These are phyloP conservation scores for Saccharomycopsis sp. DNA, from an alignment of 805 yeast genomes.

Conservation along the genomic window DNA sequence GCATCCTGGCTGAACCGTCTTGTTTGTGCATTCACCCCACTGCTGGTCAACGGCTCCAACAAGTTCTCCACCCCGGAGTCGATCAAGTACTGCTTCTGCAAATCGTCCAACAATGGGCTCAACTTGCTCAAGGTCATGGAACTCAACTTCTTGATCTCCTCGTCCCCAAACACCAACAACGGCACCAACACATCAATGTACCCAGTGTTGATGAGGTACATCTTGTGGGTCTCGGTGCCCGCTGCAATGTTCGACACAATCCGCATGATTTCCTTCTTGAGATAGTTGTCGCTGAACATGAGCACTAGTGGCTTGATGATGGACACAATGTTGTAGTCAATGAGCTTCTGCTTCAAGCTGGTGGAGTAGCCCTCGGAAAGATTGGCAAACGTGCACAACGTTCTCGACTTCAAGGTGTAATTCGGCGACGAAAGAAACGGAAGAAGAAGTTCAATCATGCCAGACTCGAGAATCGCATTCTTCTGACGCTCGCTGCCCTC, in stretches of 20 bases:
- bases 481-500: slow-evolving; percentile 18
- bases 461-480: slow-evolving; percentile 11
- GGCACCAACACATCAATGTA: slow-evolving; percentile 20
- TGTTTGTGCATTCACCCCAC: slow-evolving; percentile 6
- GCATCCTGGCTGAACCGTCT: slow-evolving; percentile 16
- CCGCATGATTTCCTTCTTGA: slow-evolving; percentile 18
- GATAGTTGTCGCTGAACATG: slow-evolving; percentile 17
- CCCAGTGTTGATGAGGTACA: slow-evolving; percentile 13
- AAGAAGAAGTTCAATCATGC: slow-evolving; percentile 11
- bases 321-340: slow-evolving; percentile 15
- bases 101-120: slow-evolving; percentile 12
- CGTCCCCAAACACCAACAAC: slow-evolving; percentile 19
- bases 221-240: slow-evolving; percentile 14
- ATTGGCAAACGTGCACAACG: slow-evolving; percentile 15
- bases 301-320: slow-evolving; percentile 18
- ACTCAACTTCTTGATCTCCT: slow-evolving; percentile 16
- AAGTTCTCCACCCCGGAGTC: slow-evolving; percentile 20
- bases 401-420: slow-evolving; percentile 17
- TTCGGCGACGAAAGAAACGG: slow-evolving; percentile 16
- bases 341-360: slow-evolving; percentile 15
- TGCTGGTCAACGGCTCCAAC: slow-evolving; percentile 8
- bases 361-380: slow-evolving; percentile 12
- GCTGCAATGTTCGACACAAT: slow-evolving; percentile 15
- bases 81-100: slow-evolving; percentile 19
- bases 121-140: slow-evolving; percentile 17